Evolutionary conservation across 2,329 filamentous ascomycete genomes (phyloP), one percentile per base, ranked within the genome.

Genomic region (Plenodomus biglobosus): DNA sequence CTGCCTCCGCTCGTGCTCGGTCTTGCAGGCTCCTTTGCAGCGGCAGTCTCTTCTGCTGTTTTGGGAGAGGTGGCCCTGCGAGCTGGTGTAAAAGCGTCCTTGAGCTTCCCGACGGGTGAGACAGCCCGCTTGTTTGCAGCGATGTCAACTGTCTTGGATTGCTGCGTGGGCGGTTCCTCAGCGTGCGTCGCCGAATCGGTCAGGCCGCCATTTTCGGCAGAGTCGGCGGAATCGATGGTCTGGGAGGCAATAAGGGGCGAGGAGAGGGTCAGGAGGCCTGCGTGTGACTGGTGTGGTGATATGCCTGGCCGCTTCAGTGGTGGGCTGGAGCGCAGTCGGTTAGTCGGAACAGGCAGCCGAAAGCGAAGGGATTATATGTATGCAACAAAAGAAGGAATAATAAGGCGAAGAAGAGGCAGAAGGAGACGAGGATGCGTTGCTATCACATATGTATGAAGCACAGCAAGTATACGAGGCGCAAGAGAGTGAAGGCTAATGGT

Each of bases 101-200:
- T 87, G 52, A 92, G 76, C 64, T 85, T 88, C 63, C 84, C 82
- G 42, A 81, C 84, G 10, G 88, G 87, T 8, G 90, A 92, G 17
- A 82, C 78, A 19, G 84, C 84, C 50, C 87, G 81, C 58, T 80
- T 80, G 53, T 75, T 60, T 15, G 62, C 50, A 44, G 62, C 44
- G 36, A 64, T 49, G 59, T 68, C 66, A 50, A 68, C 56, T 42
- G 69, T 71, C 40, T 61, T 64, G 36, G 71, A 54, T 65, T 69
- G 55, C 21, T 43, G 65, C 34, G 60, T 55, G 54, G 65, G 58
- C 20, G 57, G 56, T 42, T 64, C 62, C 38, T 66, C 54, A 54
- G 56, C 52, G 42, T 55, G 56, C 52, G 61, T 50, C 38, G 62
- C 47, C 45, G 66, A 61, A 47, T 75, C 74, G 44, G 62, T 59